Base-by-base conservation (phyloP, 345 rosid species). In the Bruguiera parviflora region DNA sequence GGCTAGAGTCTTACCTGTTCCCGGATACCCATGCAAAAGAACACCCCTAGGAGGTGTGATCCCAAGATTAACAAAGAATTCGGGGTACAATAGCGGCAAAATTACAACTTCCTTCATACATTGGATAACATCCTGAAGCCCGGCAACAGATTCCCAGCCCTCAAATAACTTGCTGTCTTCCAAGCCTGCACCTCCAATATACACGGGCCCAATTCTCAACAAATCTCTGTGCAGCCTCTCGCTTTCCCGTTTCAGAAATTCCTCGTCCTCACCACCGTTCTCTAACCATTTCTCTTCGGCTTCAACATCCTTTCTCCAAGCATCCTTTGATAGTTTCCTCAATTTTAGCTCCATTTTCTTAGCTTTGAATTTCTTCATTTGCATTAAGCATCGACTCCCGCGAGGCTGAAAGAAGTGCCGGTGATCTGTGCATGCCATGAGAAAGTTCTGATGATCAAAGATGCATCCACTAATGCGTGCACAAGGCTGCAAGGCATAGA, bases 141-240 rank as follows among this genome's bases (percentile, higher is more conserved):
- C 97, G 70, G 99, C 97, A 84, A 95, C 97, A 73, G 97, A 95
- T 72, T 92, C 99, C 97, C 97, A 95, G 62, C 96, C 99, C 74
- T 86, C 90, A 73, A 76, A 85, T 65, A 64, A 73, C 78, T 83
- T 87, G 69, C 79, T 86, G 70, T 70, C 59, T 58, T 84, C 96
- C 70, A 86, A 66, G 28, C 84, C 80, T 53, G 85, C 66, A 53
- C 99, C 97, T 53, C 99, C 99, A 55, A 95, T 88, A 72, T 95
- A 95, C 66, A 84, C 93, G 68, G 99, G 99, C 65, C 96, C 87
- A 73, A 95, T 91, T 86, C 99, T 87, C 80, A 84, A 80, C 62
- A 95, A 78, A 87, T 95, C 97, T 68, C 96, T 84, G 52, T 95
- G 88, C 51, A 92, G 92, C 73, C 97, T 92, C 84, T 86, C 92